phyloP scores from a whole-genome alignment of 2,329 filamentous ascomycete genomes.

The Penicillium sp. region DNA sequence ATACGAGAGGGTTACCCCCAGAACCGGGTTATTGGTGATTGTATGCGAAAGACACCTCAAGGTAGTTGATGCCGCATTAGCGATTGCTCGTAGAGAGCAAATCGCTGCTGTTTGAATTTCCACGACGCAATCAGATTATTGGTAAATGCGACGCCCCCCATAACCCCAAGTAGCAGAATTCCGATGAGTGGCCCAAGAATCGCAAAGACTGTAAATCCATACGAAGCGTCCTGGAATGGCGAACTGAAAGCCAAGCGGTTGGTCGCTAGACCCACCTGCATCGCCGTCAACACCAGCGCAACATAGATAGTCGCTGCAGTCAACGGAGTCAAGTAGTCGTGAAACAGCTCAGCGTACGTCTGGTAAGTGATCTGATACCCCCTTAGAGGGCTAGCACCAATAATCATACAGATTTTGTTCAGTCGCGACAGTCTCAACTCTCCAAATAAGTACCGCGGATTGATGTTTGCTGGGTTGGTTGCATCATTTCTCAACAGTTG shows the following conservation, averaged over 20 bases:
- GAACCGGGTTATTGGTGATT: no score
- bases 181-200: slow-evolving; percentile 41
- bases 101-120: neutral
- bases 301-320: slow-evolving; percentile 26
- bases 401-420: slow-evolving; percentile 28
- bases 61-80: neutral
- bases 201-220: slow-evolving; percentile 50
- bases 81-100: neutral
- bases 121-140: neutral
- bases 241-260: slow-evolving; percentile 24
- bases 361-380: slow-evolving; percentile 11
- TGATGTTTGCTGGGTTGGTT: slow-evolving; percentile 21
- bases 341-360: slow-evolving; percentile 23
- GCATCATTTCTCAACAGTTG: slow-evolving; percentile 3
- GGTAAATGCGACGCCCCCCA: neutral
- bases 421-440: slow-evolving; percentile 40
- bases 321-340: slow-evolving; percentile 23
- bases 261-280: slow-evolving; percentile 35
- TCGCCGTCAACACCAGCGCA: slow-evolving; percentile 30
- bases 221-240: slow-evolving; percentile 44
- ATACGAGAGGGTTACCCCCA: no score
- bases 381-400: neutral
- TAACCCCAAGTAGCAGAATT: neutral
- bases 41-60: neutral
- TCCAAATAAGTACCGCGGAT: slow-evolving; percentile 42